Conservation (phyloP, 2,329 filamentous ascomycete genomes). For the Colletotrichum aenigma region DNA sequence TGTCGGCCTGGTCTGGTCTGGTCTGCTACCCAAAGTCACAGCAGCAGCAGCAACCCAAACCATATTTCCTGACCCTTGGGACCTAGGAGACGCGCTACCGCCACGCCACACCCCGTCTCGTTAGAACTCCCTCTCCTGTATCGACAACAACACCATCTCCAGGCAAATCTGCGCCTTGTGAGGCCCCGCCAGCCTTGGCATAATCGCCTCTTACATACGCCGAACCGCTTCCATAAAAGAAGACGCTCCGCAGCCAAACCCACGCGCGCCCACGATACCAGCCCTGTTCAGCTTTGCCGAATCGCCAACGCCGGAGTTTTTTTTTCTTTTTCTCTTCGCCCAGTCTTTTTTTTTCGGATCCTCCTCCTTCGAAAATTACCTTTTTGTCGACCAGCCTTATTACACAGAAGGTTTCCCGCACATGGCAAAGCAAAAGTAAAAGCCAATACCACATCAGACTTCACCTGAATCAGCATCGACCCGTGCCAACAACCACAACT, state of each 20-base stretch:
- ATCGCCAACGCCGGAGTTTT: neutral
- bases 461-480: neutral
- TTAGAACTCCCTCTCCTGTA: neutral
- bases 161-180: slow-evolving; percentile 10
- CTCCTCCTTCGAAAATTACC: neutral
- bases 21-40: neutral
- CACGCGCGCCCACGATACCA: neutral
- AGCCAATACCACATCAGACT: neutral
- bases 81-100: neutral
- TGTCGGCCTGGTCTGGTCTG: neutral
- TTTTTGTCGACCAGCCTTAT: neutral
- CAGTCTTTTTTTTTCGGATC: neutral
- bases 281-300: neutral
- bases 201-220: slow-evolving; percentile 8
- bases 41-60: neutral
- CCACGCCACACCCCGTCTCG: slow-evolving; percentile 6
- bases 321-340: neutral
- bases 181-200: slow-evolving; percentile 13
- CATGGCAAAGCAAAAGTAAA: neutral
- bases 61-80: neutral
- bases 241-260: neutral
- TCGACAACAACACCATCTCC: slow-evolving; percentile 11
- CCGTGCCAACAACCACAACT: neutral
- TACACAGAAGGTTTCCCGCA: neutral
- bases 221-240: neutral